Percentiles rank a stretch among this genome's conserved stretches.
These are phyloP conservation scores for Cutaneotrichosporon daszewskae DNA, from an alignment of 1,284 basidiomycete species.

Conservation along the genomic window DNA sequence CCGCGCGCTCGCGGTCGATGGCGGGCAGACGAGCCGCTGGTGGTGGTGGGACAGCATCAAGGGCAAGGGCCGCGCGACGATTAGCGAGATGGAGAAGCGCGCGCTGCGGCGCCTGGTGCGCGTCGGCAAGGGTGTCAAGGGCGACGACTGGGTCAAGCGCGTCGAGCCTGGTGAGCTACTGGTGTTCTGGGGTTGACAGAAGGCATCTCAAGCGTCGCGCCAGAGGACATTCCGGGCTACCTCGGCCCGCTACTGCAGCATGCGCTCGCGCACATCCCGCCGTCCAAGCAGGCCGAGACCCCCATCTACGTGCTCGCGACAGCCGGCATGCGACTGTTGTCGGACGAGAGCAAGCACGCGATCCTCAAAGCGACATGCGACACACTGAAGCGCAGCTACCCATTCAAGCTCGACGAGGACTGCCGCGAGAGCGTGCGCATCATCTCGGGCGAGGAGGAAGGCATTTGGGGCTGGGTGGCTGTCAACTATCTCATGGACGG, in stretches of 20 bases:
- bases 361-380: conserved; percentile 72
- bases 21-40: conserved; percentile 10
- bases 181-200: conserved; percentile 1
- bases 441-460: conserved; percentile 97
- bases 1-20: conserved; percentile 4
- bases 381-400: conserved; percentile 65
- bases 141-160: conserved; percentile 82
- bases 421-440: conserved; percentile 88
- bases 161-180: conserved; percentile 77
- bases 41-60: conserved; percentile 38
- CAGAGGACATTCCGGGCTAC: conserved; percentile 64
- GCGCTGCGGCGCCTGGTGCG: conserved; percentile 58
- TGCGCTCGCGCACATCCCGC: conserved; percentile 76
- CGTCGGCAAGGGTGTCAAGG: conserved; percentile 84
- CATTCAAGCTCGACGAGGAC: conserved; percentile 45
- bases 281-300: conserved; percentile 71
- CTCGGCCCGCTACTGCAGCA: conserved; percentile 77
- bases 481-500: conserved; percentile 99
- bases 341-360: conserved; percentile 61
- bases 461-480: conserved; percentile 96
- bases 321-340: conserved; percentile 90
- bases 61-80: conserved; percentile 37
- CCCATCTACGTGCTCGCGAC: conserved; percentile 93
- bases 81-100: conserved; percentile 33
- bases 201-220: conserved; percentile 83